Percentiles rank a stretch among this genome's conserved stretches.
Evolutionary conservation across 2,329 filamentous ascomycete genomes (phyloP).

Genomic region (Colletotrichum costaricense): DNA sequence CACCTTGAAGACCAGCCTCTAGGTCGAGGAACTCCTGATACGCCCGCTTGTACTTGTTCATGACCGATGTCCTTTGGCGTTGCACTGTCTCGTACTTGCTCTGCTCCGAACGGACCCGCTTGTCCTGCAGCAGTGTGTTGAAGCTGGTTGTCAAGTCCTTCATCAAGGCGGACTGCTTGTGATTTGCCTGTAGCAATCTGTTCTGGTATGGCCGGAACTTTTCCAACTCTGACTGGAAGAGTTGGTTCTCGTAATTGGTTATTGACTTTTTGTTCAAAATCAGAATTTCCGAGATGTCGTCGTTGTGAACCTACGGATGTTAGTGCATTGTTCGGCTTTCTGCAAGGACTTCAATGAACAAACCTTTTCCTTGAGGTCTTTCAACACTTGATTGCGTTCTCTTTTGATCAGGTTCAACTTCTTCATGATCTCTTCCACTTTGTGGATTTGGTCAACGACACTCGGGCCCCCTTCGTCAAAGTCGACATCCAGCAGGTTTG

Average conservation of each 20-base stretch:
- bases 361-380: conserved; percentile 98
- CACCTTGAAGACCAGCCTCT: conserved; percentile 84
- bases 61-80: conserved; percentile 81
- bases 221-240: conserved; percentile 97
- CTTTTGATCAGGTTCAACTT: conserved; percentile 93
- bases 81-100: conserved; percentile 94
- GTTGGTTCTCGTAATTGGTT: conserved; percentile 87
- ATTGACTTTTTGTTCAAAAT: conserved; percentile 99
- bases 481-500: conserved; percentile 89
- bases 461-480: conserved; percentile 84
- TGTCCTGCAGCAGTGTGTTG: conserved; percentile 90
- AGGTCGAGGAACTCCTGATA: conserved; percentile 95
- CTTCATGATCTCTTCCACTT: conserved; percentile 89
- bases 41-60: conserved; percentile 89
- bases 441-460: conserved; percentile 88
- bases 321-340: conserved; percentile 25
- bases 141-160: conserved; percentile 93
- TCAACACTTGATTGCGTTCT: conserved; percentile 90
- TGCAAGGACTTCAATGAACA: conserved; percentile 37
- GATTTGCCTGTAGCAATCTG: conserved; percentile 89
- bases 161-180: conserved; percentile 94
- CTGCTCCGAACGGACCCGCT: conserved; percentile 91
- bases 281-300: conserved; percentile 96
- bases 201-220: conserved; percentile 96
- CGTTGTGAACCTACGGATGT: conserved; percentile 80